Evolutionary conservation across 176 grass and related monocot species (phyloP).

Genomic region (Phragmites australis): DNA sequence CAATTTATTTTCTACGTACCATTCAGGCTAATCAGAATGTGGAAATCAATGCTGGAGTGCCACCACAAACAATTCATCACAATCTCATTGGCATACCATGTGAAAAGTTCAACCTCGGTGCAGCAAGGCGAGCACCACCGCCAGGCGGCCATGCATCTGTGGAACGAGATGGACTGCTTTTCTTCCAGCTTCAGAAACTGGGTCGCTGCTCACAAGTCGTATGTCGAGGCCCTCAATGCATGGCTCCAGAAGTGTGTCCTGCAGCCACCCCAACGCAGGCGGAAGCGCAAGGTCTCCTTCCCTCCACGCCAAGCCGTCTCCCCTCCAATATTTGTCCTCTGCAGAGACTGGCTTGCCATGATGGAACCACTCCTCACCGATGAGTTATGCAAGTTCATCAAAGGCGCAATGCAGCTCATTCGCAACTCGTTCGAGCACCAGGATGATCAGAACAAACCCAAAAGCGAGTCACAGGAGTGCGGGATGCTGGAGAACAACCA

Average conservation of each 20-base stretch:
- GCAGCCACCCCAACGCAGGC: conserved; percentile 67
- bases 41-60: conserved; percentile 94
- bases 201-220: conserved; percentile 60
- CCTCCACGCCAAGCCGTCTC: conserved; percentile 81
- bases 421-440: conserved; percentile 49
- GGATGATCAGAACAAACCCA: conserved; percentile 28
- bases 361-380: conserved; percentile 52
- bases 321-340: conserved; percentile 89
- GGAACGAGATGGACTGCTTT: conserved; percentile 68
- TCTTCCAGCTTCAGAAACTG: conserved; percentile 61
- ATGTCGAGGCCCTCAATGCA: conserved; percentile 53
- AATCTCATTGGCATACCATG: conserved; percentile 88
- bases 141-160: conserved; percentile 53
- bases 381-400: conserved; percentile 61
- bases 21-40: conserved; percentile 90
- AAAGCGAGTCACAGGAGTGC: conserved; percentile 37
- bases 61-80: conserved; percentile 97
- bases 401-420: conserved; percentile 46
- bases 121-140: conserved; percentile 49
- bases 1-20: neutral
- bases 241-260: conserved; percentile 96
- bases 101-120: conserved; percentile 47
- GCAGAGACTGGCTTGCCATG: conserved; percentile 59
- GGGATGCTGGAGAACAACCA: conserved; percentile 40
- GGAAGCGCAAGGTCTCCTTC: conserved; percentile 57